These are phyloP conservation scores for Nicotiana noctiflora DNA, from an alignment of 257 asterid genomes.

Conservation along the genomic window DNA sequence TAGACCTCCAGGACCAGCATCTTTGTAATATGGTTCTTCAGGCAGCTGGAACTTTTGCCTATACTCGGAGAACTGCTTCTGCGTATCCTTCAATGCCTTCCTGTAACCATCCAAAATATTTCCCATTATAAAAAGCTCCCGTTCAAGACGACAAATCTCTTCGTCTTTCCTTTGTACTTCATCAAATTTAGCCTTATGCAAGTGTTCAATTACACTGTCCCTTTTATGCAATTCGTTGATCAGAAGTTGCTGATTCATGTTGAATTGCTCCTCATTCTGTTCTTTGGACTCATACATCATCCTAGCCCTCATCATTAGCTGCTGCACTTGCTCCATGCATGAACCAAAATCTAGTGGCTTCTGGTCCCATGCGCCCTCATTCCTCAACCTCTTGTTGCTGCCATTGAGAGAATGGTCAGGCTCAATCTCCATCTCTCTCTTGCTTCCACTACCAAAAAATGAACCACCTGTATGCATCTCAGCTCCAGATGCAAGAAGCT, in stretches of 20 bases:
- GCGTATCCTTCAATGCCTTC: conserved; percentile 60
- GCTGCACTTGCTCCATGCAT: conserved; percentile 58
- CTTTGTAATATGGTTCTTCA: conserved; percentile 69
- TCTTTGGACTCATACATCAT: conserved; percentile 42
- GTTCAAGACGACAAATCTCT: conserved; percentile 51
- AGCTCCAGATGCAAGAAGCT: conserved; percentile 22
- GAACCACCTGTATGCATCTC: conserved; percentile 36
- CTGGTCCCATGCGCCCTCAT: conserved; percentile 39
- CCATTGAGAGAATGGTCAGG: conserved; percentile 27
- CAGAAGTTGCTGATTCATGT: conserved; percentile 42
- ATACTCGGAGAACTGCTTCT: conserved; percentile 58
- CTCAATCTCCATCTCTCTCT: conserved; percentile 62
- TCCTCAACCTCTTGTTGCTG: conserved; percentile 59
- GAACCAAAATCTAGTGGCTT: conserved; percentile 43
- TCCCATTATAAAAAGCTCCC: conserved; percentile 59
- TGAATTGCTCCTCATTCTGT: conserved; percentile 30
- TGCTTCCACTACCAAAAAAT: conserved; percentile 39
- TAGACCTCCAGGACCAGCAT: conserved; percentile 70
- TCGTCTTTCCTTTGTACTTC: conserved; percentile 54
- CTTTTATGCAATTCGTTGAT: conserved; percentile 64
- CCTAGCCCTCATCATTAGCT: conserved; percentile 37
- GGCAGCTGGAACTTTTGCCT: conserved; percentile 42
- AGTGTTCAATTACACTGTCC: conserved; percentile 35
- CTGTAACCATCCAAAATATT: conserved; percentile 60
- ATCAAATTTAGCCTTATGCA: conserved; percentile 48